These are phyloP conservation scores for Mrakia hoshinonis DNA, from an alignment of 768 basidiomycete species.

Conservation along the genomic window DNA sequence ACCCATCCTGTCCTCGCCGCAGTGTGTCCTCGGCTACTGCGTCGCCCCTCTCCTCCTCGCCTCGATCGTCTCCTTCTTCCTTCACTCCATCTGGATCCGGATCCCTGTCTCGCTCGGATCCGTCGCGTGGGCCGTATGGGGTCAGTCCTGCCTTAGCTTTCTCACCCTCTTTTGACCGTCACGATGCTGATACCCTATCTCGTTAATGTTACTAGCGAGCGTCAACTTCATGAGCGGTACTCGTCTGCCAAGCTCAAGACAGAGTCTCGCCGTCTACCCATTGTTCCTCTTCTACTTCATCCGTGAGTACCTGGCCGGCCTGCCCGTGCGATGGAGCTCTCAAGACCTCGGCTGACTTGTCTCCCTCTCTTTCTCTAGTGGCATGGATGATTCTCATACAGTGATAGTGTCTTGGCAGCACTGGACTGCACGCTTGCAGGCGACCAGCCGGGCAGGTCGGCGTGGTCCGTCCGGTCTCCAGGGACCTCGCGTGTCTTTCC, in stretches of 20 bases:
- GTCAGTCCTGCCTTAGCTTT: constrained; percentile 7
- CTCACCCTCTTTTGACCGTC: background rate
- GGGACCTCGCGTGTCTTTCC: too few species aligned
- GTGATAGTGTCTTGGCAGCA: background rate
- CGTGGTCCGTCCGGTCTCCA: too few species aligned
- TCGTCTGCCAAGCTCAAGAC: constrained; percentile 12
- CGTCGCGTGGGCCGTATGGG: constrained; percentile 27
- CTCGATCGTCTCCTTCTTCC: constrained; percentile 28
- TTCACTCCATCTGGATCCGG: constrained; percentile 25
- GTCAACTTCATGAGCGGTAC: constrained; percentile 27
- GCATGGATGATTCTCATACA: constrained; percentile 30
- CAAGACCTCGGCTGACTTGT: background rate
- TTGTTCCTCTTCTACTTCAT: constrained; percentile 29
- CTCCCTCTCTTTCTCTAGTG: background rate
- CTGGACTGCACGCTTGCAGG: background rate
- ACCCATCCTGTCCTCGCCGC: background rate
- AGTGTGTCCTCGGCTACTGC: constrained; percentile 30
- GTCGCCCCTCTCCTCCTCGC: constrained; percentile 27
- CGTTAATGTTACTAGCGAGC: background rate
- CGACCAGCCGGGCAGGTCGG: background rate
- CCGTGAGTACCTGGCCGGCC: background rate
- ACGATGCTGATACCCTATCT: background rate
- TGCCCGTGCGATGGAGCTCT: too few species aligned
- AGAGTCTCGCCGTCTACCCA: constrained; percentile 26
- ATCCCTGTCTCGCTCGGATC: constrained; percentile 21